Percentiles rank a stretch among this genome's conserved stretches.
These are phyloP conservation scores for Pestalotiopsis sp. DNA, from an alignment of 2,329 filamentous ascomycete genomes.

Conservation along the genomic window DNA sequence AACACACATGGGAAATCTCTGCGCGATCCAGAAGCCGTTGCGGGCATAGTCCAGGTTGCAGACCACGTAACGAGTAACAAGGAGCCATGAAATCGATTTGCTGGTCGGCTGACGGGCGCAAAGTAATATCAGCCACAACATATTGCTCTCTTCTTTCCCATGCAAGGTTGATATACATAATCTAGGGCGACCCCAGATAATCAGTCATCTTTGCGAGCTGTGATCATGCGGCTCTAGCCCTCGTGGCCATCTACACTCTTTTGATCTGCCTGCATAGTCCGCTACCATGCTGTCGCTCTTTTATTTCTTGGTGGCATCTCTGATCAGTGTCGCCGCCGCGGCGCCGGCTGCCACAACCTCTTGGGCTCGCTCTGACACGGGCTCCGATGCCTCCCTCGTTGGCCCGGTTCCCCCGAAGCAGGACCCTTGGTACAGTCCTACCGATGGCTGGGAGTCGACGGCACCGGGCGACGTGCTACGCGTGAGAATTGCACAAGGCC, in stretches of 20 bases:
- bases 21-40: neutral
- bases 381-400: neutral
- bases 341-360: neutral
- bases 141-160: neutral
- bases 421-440: constrained; percentile 38
- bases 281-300: neutral
- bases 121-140: neutral
- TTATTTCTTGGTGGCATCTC: neutral
- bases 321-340: neutral
- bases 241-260: constrained; percentile 8
- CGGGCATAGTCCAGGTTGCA: neutral
- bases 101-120: neutral
- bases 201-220: neutral
- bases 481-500: constrained; percentile 13
- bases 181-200: neutral
- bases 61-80: neutral
- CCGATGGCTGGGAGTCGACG: constrained; percentile 24
- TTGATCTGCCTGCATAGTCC: neutral
- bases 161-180: neutral
- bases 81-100: neutral
- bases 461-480: constrained; percentile 18
- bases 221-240: constrained; percentile 1
- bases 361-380: neutral
- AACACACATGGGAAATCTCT: neutral
- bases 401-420: constrained; percentile 31